phyloP scores from a whole-genome alignment of 306 rosid species.

The Astragalus membranaceus region DNA sequence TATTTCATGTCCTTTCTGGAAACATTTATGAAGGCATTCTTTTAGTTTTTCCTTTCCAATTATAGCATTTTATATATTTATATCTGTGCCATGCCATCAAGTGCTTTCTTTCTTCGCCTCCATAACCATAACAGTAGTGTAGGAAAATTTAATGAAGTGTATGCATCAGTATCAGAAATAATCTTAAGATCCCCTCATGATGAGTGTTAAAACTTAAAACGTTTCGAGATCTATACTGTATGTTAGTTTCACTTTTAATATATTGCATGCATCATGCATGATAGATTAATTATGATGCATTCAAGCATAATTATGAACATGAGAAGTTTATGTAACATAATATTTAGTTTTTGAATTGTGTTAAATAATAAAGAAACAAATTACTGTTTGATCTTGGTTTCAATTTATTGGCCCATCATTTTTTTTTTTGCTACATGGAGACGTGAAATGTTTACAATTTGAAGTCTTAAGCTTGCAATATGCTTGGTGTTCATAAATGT shows the following conservation, averaged over 20 bases:
- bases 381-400: background rate
- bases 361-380: background rate
- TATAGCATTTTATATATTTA: background rate
- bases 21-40: background rate
- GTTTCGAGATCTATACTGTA: background rate
- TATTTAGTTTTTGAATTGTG: background rate
- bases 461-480: background rate
- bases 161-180: background rate
- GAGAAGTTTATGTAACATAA: background rate
- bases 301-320: background rate
- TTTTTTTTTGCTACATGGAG: background rate
- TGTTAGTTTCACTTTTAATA: background rate
- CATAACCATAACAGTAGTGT: background rate
- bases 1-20: background rate
- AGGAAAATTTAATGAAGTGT: background rate
- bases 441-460: background rate
- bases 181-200: background rate
- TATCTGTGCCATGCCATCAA: background rate
- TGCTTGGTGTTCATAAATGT: constrained; percentile 2
- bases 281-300: background rate
- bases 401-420: background rate
- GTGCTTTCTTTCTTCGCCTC: background rate
- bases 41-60: background rate
- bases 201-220: background rate
- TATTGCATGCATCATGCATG: background rate